These are phyloP conservation scores for Limnanthes douglasii DNA, from an alignment of 345 rosid species.

Conservation along the genomic window DNA sequence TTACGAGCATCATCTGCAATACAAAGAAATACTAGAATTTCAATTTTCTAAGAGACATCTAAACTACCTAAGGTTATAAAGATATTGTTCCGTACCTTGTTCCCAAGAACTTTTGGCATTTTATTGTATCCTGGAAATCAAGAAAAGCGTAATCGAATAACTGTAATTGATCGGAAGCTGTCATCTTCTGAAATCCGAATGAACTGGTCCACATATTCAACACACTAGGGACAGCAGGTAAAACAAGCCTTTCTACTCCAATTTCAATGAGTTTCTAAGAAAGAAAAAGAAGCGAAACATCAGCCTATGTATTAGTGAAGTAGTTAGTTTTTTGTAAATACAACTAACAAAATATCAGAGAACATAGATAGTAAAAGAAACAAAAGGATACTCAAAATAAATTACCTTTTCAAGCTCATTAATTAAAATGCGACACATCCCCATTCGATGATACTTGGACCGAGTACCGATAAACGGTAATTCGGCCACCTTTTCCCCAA, in stretches of 20 bases:
- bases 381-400: slow-evolving; percentile 3
- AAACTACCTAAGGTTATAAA: too few species aligned
- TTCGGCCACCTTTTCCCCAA: slow-evolving; percentile 48
- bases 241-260: slow-evolving; percentile 59
- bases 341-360: too few species aligned
- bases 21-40: too few species aligned
- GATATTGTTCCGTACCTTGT: too few species aligned
- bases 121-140: slow-evolving; percentile 53
- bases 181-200: slow-evolving; percentile 62
- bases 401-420: slow-evolving; percentile 45
- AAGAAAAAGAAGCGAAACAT: too few species aligned
- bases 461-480: slow-evolving; percentile 50
- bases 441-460: slow-evolving; percentile 29
- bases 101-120: slow-evolving; percentile 56
- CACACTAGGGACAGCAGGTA: slow-evolving; percentile 62
- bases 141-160: slow-evolving; percentile 39
- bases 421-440: slow-evolving; percentile 46
- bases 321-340: too few species aligned
- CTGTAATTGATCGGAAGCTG: slow-evolving; percentile 26
- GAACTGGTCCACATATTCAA: slow-evolving; percentile 56
- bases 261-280: slow-evolving; percentile 37
- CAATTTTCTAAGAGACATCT: too few species aligned
- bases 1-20: too few species aligned
- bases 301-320: too few species aligned
- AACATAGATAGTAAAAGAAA: background rate